Conservation (phyloP, 2,329 filamentous ascomycete species). For the Epichloe gansuensis region DNA sequence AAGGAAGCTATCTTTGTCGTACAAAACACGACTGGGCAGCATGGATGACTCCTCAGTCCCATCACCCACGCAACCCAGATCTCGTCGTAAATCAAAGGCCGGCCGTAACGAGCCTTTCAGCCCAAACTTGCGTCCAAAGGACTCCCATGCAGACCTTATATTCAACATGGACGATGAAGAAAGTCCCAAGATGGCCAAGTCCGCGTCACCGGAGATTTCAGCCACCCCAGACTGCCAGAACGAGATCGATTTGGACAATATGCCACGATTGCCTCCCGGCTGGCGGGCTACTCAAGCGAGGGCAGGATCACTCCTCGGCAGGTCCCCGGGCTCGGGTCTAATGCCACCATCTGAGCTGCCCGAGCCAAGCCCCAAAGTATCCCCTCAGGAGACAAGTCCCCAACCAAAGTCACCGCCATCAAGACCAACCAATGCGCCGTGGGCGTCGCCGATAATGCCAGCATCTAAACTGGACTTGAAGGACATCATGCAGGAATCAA, state of each 20-base stretch:
- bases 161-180: conserved; percentile 88
- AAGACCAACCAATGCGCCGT: conserved; percentile 28
- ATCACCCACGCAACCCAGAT: conserved; percentile 31
- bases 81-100: conserved; percentile 33
- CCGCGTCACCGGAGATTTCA: conserved; percentile 12
- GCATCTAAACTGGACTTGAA: conserved; percentile 59
- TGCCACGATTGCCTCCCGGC: conserved; percentile 18
- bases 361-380: not conserved
- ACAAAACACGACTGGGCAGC: conserved; percentile 47
- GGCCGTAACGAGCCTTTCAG: conserved; percentile 46
- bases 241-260: conserved; percentile 16
- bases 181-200: conserved; percentile 17
- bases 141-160: conserved; percentile 65
- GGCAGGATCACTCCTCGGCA: not conserved
- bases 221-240: conserved; percentile 10
- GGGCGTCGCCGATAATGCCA: conserved; percentile 38
- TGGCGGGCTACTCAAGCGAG: conserved; percentile 14
- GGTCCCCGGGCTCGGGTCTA: not conserved
- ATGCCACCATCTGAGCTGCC: not conserved
- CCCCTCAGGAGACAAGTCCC: not conserved
- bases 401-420: not conserved
- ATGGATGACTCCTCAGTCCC: conserved; percentile 46
- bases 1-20: conserved; percentile 46
- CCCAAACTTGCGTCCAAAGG: conserved; percentile 55
- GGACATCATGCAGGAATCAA: conserved; percentile 58